Evolutionary conservation across 2,329 filamentous ascomycete species (phyloP).

Genomic region (Pseudopithomyces maydicus): DNA sequence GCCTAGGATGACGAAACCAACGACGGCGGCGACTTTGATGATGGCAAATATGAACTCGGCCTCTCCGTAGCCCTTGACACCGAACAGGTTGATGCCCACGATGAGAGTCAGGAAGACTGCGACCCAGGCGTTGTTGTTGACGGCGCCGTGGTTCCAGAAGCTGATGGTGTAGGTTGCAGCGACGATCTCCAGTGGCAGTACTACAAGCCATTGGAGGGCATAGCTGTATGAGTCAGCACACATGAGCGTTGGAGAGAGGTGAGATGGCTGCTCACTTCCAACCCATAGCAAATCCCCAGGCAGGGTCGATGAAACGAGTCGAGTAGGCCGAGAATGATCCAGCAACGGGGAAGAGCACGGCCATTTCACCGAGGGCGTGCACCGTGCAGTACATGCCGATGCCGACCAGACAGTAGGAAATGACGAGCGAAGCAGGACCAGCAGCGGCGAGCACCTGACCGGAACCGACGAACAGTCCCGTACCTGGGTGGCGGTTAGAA

Average conservation of each 20-base stretch:
- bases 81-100: constrained; percentile 70
- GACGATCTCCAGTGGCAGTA: constrained; percentile 84
- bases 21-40: constrained; percentile 82
- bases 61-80: constrained; percentile 84
- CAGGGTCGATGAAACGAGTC: constrained; percentile 88
- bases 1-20: constrained; percentile 87
- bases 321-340: constrained; percentile 93
- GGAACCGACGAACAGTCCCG: constrained; percentile 83
- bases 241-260: constrained; percentile 1
- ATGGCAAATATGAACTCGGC: constrained; percentile 87
- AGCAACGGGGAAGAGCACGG: constrained; percentile 86
- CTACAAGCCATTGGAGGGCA: constrained; percentile 83
- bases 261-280: constrained; percentile 65
- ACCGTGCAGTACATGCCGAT: constrained; percentile 91
- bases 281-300: constrained; percentile 94
- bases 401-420: constrained; percentile 66
- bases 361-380: constrained; percentile 88
- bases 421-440: constrained; percentile 44
- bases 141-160: constrained; percentile 72
- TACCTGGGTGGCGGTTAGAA: constrained; percentile 33
- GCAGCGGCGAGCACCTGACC: constrained; percentile 47
- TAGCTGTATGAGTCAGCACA: constrained; percentile 54
- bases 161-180: constrained; percentile 82
- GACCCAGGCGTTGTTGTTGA: constrained; percentile 67
- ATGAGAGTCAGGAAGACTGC: constrained; percentile 79